phyloP scores from a whole-genome alignment of 768 basidiomycete species.

The Termitomyces sp. region DNA sequence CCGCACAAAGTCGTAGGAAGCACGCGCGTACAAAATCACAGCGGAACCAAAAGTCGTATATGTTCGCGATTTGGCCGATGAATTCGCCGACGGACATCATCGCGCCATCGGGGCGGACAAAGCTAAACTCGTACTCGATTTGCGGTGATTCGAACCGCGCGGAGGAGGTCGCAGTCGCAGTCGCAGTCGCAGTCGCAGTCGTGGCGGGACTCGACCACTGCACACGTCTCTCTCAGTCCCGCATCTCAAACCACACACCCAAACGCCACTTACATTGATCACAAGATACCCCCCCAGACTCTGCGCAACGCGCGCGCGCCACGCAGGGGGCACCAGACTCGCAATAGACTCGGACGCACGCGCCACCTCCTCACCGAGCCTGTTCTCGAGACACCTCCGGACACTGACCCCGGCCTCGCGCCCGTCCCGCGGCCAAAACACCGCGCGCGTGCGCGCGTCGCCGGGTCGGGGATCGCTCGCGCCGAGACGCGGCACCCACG shows the following conservation, averaged over 20 bases:
- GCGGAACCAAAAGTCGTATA: constrained; percentile 5
- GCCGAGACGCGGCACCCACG: not conserved
- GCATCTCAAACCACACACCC: too few species aligned
- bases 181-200: too few species aligned
- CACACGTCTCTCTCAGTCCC: too few species aligned
- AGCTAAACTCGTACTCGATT: constrained; percentile 1
- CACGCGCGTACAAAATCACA: not conserved
- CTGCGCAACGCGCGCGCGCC: not conserved
- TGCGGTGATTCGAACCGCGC: not conserved
- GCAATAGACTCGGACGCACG: not conserved
- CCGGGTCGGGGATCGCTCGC: not conserved
- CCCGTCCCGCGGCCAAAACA: not conserved
- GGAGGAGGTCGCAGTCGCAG: too few species aligned
- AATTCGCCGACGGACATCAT: constrained; percentile 1
- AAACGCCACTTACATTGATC: not conserved
- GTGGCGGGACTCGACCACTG: not conserved
- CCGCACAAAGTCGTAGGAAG: too few species aligned
- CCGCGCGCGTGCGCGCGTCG: not conserved
- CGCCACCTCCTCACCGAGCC: not conserved
- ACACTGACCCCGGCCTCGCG: not conserved
- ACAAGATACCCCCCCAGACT: not conserved
- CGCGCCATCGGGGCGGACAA: not conserved
- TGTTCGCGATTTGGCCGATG: constrained; percentile 1
- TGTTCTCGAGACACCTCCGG: not conserved
- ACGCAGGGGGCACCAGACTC: not conserved